Conservation (phyloP, 169 alveolate species). For the Cryptosporidium bovis region DNA sequence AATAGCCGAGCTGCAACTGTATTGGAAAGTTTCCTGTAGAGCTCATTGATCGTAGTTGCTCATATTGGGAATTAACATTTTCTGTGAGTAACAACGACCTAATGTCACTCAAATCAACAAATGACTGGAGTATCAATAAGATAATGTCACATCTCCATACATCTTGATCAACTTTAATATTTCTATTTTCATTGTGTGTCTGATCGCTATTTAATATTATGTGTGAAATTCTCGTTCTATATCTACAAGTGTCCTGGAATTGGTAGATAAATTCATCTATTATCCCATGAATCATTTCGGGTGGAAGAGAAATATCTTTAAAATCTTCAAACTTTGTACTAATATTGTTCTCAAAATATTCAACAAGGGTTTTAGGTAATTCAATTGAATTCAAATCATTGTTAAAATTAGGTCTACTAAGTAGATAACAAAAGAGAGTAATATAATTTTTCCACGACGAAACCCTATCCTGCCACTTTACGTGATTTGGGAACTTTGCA, state of each 20-base stretch:
- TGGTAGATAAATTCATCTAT: conserved; percentile 67
- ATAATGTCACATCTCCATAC: conserved; percentile 72
- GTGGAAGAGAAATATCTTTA: conserved; percentile 35
- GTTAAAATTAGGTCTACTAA: conserved; percentile 13
- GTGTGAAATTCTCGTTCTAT: conserved; percentile 44
- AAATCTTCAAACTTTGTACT: conserved; percentile 4
- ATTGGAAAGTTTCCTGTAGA: conserved; percentile 21
- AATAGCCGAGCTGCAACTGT: conserved; percentile 49
- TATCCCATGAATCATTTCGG: conserved; percentile 40
- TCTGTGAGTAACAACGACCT: conserved; percentile 6
- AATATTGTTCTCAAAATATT: conserved; percentile 14
- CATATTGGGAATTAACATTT: conserved; percentile 11
- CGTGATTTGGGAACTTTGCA: conserved; percentile 63
- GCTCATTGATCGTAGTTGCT: not conserved
- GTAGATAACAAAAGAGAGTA: conserved; percentile 22
- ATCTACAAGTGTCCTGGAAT: conserved; percentile 70
- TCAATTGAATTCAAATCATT: not conserved
- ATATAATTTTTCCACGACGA: conserved; percentile 66
- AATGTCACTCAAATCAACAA: conserved; percentile 41
- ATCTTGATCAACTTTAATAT: conserved; percentile 37
- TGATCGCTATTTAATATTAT: conserved; percentile 30
- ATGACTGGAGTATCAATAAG: conserved; percentile 32
- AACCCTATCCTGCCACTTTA: conserved; percentile 68
- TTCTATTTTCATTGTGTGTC: conserved; percentile 44
- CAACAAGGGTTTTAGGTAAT: conserved; percentile 21